Percentiles rank a stretch among this genome's conserved stretches.
Conservation (phyloP, 352 stramenopile species). For the Pythium aristosporum region DNA sequence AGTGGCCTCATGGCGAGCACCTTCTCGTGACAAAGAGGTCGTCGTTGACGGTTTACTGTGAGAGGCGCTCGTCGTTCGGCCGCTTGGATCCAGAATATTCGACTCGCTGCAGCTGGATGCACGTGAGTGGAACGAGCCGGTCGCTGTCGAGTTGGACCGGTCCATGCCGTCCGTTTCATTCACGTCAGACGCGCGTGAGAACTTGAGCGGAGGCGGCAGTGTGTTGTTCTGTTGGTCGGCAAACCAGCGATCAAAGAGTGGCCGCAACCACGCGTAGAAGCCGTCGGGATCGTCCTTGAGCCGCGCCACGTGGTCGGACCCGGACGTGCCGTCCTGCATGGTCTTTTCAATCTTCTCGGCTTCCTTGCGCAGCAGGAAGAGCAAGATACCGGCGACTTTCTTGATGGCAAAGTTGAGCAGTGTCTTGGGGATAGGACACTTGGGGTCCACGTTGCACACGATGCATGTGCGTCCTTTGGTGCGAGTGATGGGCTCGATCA, state of each 20-base stretch:
- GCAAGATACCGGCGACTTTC: conserved; percentile 74
- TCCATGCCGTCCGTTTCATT: conserved; percentile 8
- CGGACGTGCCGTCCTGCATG: conserved; percentile 34
- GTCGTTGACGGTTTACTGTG: neutral
- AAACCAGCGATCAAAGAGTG: conserved; percentile 71
- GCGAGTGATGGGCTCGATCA: conserved; percentile 74
- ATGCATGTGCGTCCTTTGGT: conserved; percentile 71
- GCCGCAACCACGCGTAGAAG: conserved; percentile 74
- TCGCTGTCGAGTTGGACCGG: conserved; percentile 1
- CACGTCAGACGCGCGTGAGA: conserved; percentile 12
- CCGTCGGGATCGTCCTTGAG: conserved; percentile 68
- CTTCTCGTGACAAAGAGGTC: neutral
- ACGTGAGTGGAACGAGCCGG: conserved; percentile 11
- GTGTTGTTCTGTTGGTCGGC: conserved; percentile 37
- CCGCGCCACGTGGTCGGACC: conserved; percentile 57
- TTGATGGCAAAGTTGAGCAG: conserved; percentile 85
- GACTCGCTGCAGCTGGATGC: conserved; percentile 6
- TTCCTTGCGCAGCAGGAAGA: conserved; percentile 76
- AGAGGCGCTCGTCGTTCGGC: neutral
- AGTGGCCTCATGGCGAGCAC: neutral
- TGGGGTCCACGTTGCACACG: conserved; percentile 77
- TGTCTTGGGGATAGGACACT: conserved; percentile 64
- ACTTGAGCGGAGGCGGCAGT: conserved; percentile 35
- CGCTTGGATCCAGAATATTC: neutral
- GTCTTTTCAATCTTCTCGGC: conserved; percentile 73